Percentiles rank a stretch among this genome's conserved stretches.
phyloP scores from a whole-genome alignment of 352 stramenopile species.

The Phytopythium kandeliae region DNA sequence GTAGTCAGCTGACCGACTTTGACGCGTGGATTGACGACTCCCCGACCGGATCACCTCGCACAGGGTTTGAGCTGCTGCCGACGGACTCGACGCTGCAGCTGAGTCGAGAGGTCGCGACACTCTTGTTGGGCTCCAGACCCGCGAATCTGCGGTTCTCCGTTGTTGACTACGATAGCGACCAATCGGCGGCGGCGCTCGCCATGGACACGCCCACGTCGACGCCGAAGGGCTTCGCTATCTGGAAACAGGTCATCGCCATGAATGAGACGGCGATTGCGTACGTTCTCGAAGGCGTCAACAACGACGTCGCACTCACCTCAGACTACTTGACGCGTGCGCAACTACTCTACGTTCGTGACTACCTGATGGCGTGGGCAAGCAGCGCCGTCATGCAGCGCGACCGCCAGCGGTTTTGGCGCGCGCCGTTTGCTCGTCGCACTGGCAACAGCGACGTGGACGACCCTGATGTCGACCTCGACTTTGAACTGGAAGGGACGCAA shows the following conservation, averaged over 20 bases:
- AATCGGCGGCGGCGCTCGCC: constrained; percentile 12
- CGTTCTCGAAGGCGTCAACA: constrained; percentile 53
- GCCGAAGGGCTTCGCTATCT: constrained; percentile 59
- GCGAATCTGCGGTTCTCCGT: constrained; percentile 66
- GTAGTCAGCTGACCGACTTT: constrained; percentile 37
- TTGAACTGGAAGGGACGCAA: constrained; percentile 38
- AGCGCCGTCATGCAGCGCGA: constrained; percentile 42
- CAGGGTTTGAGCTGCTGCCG: constrained; percentile 59
- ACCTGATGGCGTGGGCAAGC: constrained; percentile 47
- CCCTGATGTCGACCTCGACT: constrained; percentile 53
- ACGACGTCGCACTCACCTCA: constrained; percentile 35
- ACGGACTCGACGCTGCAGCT: constrained; percentile 27
- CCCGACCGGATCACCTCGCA: constrained; percentile 33
- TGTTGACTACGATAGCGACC: constrained; percentile 44
- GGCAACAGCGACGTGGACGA: constrained; percentile 36
- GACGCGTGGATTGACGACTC: constrained; percentile 62
- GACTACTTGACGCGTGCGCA: constrained; percentile 58
- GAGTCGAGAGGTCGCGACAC: constrained; percentile 47
- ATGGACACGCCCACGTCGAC: constrained; percentile 27
- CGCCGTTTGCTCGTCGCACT: constrained; percentile 36
- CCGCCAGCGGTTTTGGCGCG: constrained; percentile 55
- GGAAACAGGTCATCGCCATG: constrained; percentile 68
- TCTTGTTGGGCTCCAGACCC: constrained; percentile 40
- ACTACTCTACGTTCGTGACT: constrained; percentile 49
- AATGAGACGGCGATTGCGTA: constrained; percentile 51